Conservation (phyloP, 1,284 basidiomycete species). For the Trametes pubescens region DNA sequence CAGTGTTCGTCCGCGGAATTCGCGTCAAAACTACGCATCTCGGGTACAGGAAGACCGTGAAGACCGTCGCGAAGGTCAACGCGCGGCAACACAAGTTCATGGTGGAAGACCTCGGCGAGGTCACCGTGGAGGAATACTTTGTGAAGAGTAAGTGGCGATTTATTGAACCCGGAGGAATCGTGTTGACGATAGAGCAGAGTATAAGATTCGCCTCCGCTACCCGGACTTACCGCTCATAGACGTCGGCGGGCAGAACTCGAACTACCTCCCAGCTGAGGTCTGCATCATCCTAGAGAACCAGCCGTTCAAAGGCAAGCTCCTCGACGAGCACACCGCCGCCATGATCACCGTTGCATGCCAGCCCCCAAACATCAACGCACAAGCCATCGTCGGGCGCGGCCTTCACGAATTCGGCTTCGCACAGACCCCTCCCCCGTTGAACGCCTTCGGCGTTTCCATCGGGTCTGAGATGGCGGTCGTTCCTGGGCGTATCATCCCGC, state of each 20-base stretch:
- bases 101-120: conserved; percentile 54
- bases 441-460: conserved; percentile 68
- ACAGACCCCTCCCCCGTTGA: conserved; percentile 50
- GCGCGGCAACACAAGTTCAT: conserved; percentile 64
- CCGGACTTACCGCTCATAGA: conserved; percentile 69
- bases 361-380: conserved; percentile 71
- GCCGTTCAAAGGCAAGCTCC: conserved; percentile 73
- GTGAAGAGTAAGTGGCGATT: conserved; percentile 53
- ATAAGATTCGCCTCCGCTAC: conserved; percentile 55
- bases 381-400: conserved; percentile 63
- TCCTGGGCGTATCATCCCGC: conserved; percentile 70
- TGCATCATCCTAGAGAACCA: conserved; percentile 77
- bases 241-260: conserved; percentile 60
- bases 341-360: conserved; percentile 78
- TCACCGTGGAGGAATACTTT: conserved; percentile 74
- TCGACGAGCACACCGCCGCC: conserved; percentile 67
- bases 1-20: conserved; percentile 65
- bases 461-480: conserved; percentile 75
- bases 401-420: conserved; percentile 68
- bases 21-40: conserved; percentile 66
- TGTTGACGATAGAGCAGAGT: conserved; percentile 52
- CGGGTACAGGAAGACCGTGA: conserved; percentile 68
- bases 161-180: background rate
- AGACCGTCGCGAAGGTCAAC: conserved; percentile 53
- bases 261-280: conserved; percentile 70